These are phyloP conservation scores for Didymosphaeria variabile DNA, from an alignment of 2,329 filamentous ascomycete genomes.

Conservation along the genomic window DNA sequence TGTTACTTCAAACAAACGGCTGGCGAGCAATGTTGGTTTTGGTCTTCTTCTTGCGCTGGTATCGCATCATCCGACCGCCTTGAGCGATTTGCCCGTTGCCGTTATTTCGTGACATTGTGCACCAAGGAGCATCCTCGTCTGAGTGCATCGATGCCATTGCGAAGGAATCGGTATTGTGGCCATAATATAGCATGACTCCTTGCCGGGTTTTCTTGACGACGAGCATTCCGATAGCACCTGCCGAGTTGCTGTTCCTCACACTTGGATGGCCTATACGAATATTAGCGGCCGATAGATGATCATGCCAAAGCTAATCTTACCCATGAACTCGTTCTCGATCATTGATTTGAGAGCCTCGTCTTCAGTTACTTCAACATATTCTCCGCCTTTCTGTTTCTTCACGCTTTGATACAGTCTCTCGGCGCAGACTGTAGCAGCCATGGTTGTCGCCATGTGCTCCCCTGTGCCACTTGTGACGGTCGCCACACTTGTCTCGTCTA, in stretches of 20 bases:
- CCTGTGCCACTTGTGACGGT: slow-evolving; percentile 93
- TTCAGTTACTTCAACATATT: slow-evolving; percentile 73
- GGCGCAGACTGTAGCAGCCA: slow-evolving; percentile 87
- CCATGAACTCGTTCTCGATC: slow-evolving; percentile 90
- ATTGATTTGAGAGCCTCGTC: slow-evolving; percentile 81
- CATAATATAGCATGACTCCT: slow-evolving; percentile 88
- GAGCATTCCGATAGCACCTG: slow-evolving; percentile 91
- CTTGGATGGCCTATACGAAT: slow-evolving; percentile 71
- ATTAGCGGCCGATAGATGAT: slow-evolving; percentile 18
- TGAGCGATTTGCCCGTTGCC: slow-evolving; percentile 63
- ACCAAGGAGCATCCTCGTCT: slow-evolving; percentile 75
- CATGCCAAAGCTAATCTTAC: slow-evolving; percentile 49
- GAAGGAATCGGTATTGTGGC: slow-evolving; percentile 91
- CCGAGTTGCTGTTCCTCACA: slow-evolving; percentile 78
- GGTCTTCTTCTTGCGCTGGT: slow-evolving; percentile 41
- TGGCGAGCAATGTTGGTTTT: slow-evolving; percentile 21
- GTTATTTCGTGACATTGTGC: slow-evolving; percentile 84
- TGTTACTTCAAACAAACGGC: slow-evolving; percentile 1
- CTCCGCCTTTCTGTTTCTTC: slow-evolving; percentile 67
- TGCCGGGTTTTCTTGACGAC: slow-evolving; percentile 82
- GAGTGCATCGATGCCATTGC: slow-evolving; percentile 90
- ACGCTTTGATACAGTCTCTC: slow-evolving; percentile 81
- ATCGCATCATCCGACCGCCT: slow-evolving; percentile 62
- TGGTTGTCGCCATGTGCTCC: slow-evolving; percentile 96
- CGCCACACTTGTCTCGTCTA: slow-evolving; percentile 75